Conservation (phyloP, 805 yeast genomes). For the Candida peoriensis region DNA sequence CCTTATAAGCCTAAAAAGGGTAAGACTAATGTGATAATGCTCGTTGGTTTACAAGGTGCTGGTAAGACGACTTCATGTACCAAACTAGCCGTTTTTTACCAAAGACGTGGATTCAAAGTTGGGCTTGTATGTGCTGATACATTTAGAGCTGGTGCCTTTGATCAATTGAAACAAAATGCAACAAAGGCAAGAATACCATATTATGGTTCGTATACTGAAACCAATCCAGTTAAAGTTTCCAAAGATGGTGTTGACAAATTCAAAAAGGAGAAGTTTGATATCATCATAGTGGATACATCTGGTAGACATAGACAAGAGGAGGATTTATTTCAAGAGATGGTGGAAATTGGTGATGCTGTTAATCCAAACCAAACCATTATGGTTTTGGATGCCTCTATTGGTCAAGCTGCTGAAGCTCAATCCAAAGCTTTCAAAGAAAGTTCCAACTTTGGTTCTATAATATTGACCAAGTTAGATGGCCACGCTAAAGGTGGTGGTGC, state of each 20-base stretch:
- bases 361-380: constrained; percentile 93
- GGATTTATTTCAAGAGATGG: constrained; percentile 89
- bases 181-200: constrained; percentile 91
- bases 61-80: constrained; percentile 99
- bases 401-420: constrained; percentile 97
- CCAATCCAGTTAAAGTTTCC: constrained; percentile 92
- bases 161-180: constrained; percentile 96
- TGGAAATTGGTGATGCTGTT: constrained; percentile 83
- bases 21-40: constrained; percentile 79
- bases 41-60: constrained; percentile 98
- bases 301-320: constrained; percentile 97
- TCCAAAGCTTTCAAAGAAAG: constrained; percentile 91
- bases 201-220: constrained; percentile 92
- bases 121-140: constrained; percentile 99
- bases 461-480: constrained; percentile 95
- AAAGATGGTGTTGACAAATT: constrained; percentile 88
- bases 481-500: constrained; percentile 99
- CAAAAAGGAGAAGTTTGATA: constrained; percentile 85
- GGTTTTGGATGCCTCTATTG: constrained; percentile 97
- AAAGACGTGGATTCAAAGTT: constrained; percentile 87
- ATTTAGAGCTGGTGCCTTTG: constrained; percentile 99
- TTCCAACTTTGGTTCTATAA: constrained; percentile 90
- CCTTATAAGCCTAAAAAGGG: constrained; percentile 86
- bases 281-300: constrained; percentile 94
- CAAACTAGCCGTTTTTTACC: constrained; percentile 90